Evolutionary conservation across 768 basidiomycete species (phyloP).

Genomic region (Calocybe indica): DNA sequence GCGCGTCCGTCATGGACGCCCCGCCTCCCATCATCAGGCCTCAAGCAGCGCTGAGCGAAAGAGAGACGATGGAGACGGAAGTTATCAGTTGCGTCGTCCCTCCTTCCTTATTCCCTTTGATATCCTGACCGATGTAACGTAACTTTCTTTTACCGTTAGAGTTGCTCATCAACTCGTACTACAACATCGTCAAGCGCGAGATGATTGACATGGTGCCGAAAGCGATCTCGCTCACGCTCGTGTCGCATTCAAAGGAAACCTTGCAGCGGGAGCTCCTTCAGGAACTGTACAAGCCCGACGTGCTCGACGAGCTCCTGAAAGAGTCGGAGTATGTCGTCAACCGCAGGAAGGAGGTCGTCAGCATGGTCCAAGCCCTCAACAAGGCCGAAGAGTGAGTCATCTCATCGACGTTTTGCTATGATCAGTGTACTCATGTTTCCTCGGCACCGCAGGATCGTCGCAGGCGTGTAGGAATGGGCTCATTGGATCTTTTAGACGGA

Average conservation of each 20-base stretch:
- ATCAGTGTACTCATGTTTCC: constrained; percentile 6
- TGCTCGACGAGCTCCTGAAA: constrained; percentile 91
- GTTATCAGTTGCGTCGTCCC: constrained; percentile 81
- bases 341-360: constrained; percentile 89
- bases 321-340: constrained; percentile 87
- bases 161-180: constrained; percentile 93
- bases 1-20: constrained; percentile 45
- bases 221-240: constrained; percentile 86
- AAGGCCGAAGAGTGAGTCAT: constrained; percentile 89
- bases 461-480: constrained; percentile 39
- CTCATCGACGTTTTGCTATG: constrained; percentile 1
- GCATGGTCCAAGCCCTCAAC: constrained; percentile 91
- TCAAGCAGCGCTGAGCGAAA: constrained; percentile 84
- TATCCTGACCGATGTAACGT: not conserved
- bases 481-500: not conserved
- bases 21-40: constrained; percentile 88
- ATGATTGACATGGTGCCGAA: constrained; percentile 99
- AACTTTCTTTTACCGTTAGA: constrained; percentile 38
- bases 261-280: constrained; percentile 91
- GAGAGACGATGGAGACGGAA: constrained; percentile 98
- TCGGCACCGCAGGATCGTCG: constrained; percentile 44
- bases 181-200: constrained; percentile 97
- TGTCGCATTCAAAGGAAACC: constrained; percentile 90
- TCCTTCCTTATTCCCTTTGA: not conserved
- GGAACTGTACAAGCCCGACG: constrained; percentile 95